Evolutionary conservation across 1,284 basidiomycete genomes (phyloP).

Genomic region (Chondrostereum purpureum): DNA sequence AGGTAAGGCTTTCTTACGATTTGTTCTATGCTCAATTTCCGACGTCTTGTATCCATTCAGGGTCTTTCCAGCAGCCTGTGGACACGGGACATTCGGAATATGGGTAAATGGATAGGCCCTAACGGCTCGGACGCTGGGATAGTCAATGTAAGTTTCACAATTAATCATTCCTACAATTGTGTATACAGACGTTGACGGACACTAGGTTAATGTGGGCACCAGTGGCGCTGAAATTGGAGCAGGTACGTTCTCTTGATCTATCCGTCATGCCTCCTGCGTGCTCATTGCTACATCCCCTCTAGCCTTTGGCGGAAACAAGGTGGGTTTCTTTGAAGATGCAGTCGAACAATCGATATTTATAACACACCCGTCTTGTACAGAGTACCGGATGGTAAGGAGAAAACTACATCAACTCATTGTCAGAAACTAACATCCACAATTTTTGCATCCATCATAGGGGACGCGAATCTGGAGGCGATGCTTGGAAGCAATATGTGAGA

Average conservation of each 20-base stretch:
- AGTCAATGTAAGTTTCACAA: constrained; percentile 52
- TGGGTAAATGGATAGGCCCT: constrained; percentile 91
- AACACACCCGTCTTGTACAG: constrained; percentile 29
- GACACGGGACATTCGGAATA: constrained; percentile 75
- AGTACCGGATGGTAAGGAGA: constrained; percentile 71
- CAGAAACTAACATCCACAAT: constrained; percentile 8
- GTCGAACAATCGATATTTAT: constrained; percentile 1
- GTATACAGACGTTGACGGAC: neutral
- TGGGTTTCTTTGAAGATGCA: constrained; percentile 20
- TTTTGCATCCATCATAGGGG: constrained; percentile 80
- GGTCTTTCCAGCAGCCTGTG: constrained; percentile 87
- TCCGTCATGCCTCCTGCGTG: neutral
- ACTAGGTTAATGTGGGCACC: constrained; percentile 84
- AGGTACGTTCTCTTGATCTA: constrained; percentile 11
- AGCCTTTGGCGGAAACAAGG: constrained; percentile 93
- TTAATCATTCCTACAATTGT: constrained; percentile 3
- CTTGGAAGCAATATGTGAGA: constrained; percentile 91
- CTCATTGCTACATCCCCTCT: constrained; percentile 7
- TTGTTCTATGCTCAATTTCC: constrained; percentile 12
- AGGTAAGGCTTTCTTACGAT: constrained; percentile 28
- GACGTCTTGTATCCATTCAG: constrained; percentile 28
- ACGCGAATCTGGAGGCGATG: constrained; percentile 93
- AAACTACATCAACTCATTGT: constrained; percentile 10
- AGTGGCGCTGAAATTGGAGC: constrained; percentile 87
- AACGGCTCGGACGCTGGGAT: constrained; percentile 82